Base-by-base conservation (phyloP, 495 filamentous ascomycete genomes). In the Xylaria nigripes region DNA sequence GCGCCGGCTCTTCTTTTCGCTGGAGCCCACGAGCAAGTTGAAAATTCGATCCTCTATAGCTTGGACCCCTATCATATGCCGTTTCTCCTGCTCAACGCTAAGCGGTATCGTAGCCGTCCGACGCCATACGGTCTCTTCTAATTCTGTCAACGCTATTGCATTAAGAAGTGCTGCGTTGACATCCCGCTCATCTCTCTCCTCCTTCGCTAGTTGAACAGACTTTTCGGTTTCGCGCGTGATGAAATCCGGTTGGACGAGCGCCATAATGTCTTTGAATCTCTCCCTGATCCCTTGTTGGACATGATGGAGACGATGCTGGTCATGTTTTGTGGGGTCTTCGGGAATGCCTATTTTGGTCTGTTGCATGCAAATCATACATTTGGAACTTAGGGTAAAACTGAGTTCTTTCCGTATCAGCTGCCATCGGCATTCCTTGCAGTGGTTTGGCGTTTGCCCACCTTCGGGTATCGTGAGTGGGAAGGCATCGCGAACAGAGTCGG, bases 381-480 rank as follows among this genome's bases (percentile, higher is more conserved):
- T 57, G 40, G 62, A 54, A 15, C 54, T 42, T 0, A 63, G 56
- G 2, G 61, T 46, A 16, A 60, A 63, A 6, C 58, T 56, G 1
- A 64, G 48, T 15, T 52, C 57, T 25, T 56, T 38, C 18, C 43
- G 51, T 23, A 63, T 60, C 5, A 47, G 23, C 19, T 48, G 54
- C 63, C 57, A 64, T 30, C 63, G 45, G 36, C 63, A 66, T 16
- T 61, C 63, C 30, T 46, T 51, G 38, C 63, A 63, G 40, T 58
- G 51, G 5, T 30, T 48, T 22, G 63, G 63, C 10, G 50, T 45
- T 22, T 10, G 46, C 2, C 38, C 56, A 9, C 61, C 61, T 44
- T 66, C 61, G 34, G 58, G 41, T 3, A 63, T 63, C 42, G 63
- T 66, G 21, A 63, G 49, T 0, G 63, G 63, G 24, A 63, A 66